phyloP scores from a whole-genome alignment of 2,329 filamentous ascomycete species.

The Aureobasidium sp. region DNA sequence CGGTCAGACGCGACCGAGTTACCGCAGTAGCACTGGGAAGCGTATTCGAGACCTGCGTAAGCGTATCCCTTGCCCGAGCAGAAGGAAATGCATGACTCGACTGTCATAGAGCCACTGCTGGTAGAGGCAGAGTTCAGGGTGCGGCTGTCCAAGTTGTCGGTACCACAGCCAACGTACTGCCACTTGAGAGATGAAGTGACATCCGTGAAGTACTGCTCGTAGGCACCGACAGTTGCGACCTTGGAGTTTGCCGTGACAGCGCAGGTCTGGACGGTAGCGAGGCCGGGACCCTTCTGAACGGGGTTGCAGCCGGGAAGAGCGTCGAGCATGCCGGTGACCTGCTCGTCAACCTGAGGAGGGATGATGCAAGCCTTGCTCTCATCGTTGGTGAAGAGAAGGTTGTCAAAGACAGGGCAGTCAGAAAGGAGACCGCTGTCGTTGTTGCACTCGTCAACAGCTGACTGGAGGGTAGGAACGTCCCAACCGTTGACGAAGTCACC shows the following conservation, averaged over 20 bases:
- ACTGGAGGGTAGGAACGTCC: constrained; percentile 33
- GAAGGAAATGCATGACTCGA: constrained; percentile 23
- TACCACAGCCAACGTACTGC: constrained; percentile 27
- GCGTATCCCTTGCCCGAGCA: constrained; percentile 22
- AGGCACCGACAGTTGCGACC: constrained; percentile 17
- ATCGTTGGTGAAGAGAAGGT: constrained; percentile 20
- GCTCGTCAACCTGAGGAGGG: constrained; percentile 26
- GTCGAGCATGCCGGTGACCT: constrained; percentile 22
- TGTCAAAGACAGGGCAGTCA: constrained; percentile 26
- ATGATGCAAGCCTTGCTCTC: constrained; percentile 23
- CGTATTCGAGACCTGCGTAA: constrained; percentile 28
- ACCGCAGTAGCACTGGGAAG: constrained; percentile 26
- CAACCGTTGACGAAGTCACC: constrained; percentile 47
- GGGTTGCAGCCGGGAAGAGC: constrained; percentile 29
- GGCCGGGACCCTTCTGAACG: constrained; percentile 25
- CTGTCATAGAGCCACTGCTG: constrained; percentile 20
- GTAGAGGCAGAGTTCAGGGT: constrained; percentile 18
- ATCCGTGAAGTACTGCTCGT: constrained; percentile 16
- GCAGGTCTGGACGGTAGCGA: constrained; percentile 15
- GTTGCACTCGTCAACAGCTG: constrained; percentile 30
- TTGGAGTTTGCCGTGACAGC: constrained; percentile 17
- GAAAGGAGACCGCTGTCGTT: constrained; percentile 27
- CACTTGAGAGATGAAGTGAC: constrained; percentile 18
- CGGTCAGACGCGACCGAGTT: constrained; percentile 24
- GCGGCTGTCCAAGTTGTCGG: constrained; percentile 19